Percentiles rank a stretch among this genome's conserved stretches.
Evolutionary conservation across 257 asterid genomes (phyloP).

Genomic region (Nicotiana paniculata): DNA sequence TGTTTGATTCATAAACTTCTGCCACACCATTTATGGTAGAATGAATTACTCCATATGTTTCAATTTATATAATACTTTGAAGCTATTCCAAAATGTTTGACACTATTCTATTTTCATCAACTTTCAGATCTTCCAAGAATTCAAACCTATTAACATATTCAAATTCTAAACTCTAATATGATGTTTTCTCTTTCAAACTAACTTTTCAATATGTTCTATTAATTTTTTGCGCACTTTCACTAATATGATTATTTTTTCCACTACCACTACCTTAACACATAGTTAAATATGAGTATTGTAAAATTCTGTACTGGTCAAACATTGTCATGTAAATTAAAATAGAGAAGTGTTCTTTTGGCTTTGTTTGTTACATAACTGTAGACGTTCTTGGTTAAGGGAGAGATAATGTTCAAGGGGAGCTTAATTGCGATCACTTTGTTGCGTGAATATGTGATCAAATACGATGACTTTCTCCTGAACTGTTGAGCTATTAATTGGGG

Average conservation of each 20-base stretch:
- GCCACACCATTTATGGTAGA: background rate
- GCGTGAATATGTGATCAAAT: too few species aligned
- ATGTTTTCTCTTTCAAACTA: background rate
- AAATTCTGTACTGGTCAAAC: too few species aligned
- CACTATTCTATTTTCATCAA: background rate
- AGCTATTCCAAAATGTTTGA: background rate
- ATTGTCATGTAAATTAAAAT: too few species aligned
- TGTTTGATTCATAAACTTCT: background rate
- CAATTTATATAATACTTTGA: background rate
- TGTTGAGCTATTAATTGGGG: background rate
- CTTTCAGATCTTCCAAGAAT: background rate
- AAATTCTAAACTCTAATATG: background rate
- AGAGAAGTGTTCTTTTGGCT: too few species aligned
- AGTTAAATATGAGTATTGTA: background rate
- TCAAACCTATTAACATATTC: background rate
- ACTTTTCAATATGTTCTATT: background rate
- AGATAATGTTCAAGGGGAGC: too few species aligned
- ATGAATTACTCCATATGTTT: too few species aligned
- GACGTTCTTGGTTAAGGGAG: too few species aligned
- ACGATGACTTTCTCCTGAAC: too few species aligned
- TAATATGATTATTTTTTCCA: background rate
- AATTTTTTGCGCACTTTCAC: background rate
- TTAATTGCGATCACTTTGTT: too few species aligned
- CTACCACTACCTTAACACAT: background rate
- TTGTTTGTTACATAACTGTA: too few species aligned